Evolutionary conservation across 495 filamentous ascomycete species (phyloP), one percentile per base, ranked within the genome.

Genomic region (Evansstolkia leycettana): DNA sequence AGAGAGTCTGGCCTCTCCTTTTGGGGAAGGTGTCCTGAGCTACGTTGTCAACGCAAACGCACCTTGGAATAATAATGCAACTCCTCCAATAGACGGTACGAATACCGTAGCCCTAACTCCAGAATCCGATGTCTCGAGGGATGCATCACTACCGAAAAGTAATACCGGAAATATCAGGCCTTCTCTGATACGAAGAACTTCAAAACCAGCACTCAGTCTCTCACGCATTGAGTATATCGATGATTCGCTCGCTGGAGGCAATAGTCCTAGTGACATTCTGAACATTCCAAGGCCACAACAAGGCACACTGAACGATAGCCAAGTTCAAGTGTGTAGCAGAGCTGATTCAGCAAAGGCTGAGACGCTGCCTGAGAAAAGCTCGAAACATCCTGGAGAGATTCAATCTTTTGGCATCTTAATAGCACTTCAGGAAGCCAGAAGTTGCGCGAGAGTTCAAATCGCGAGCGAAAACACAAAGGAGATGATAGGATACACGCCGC

Each of bases 401-500:
- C 85, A 93, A 41, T 52, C 67, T 0, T 93, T 90, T 51, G 87
- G 87, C 2, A 58, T 80, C 12, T 58, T 94, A 9, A 41, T 94
- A 8, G 86, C 79, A 4, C 45, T 93, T 8, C 65, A 68, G 34
- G 64, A 76, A 28, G 48, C 59, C 2, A 74, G 76, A 29, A 76
- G 74, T 9, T 67, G 65, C 14, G 64, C 88, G 4, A 41, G 61
- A 11, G 82, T 88, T 7, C 69, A 82, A 40, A 65, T 82, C 27
- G 85, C 72, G 23, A 93, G 86, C 64, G 82, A 85, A 57, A 94
- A 94, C 46, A 80, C 82, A 0, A 62, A 73, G 33, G 57, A 64
- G 2, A 69, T 94, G 17, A 78, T 89, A 26, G 84, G 83, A 1
- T 82, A 82, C 52, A 67, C 73, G 2, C 83, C 86, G 0, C 68